These are phyloP conservation scores for Cardamine chenopodiifolia DNA, from an alignment of 345 rosid species.

Conservation along the genomic window DNA sequence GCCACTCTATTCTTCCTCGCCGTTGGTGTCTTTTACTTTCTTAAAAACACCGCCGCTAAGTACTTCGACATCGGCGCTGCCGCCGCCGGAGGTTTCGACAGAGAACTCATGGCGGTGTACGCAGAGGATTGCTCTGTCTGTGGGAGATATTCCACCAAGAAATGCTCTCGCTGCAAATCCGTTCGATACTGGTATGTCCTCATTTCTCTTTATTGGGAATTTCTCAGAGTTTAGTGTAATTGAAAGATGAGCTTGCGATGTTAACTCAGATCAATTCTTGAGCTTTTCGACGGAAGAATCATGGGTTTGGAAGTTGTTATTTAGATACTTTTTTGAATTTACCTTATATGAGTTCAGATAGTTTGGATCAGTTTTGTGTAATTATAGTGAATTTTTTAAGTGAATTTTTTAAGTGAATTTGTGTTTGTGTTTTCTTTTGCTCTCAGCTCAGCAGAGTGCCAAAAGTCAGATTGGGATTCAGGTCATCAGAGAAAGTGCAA, in stretches of 20 bases:
- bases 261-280: not conserved
- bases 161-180: conserved; percentile 63
- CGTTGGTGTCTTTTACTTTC: conserved; percentile 59
- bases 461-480: conserved; percentile 65
- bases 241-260: not conserved
- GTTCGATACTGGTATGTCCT: conserved; percentile 54
- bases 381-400: too few relatives aligned
- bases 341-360: not conserved
- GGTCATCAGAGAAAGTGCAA: conserved; percentile 71
- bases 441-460: conserved; percentile 70
- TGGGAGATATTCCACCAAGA: conserved; percentile 41
- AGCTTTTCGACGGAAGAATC: conserved; percentile 13
- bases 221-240: not conserved
- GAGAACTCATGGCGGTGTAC: conserved; percentile 16
- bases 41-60: conserved; percentile 78
- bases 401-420: not conserved
- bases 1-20: conserved; percentile 56
- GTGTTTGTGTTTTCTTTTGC: conserved; percentile 24
- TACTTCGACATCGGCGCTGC: conserved; percentile 70
- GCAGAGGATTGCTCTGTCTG: conserved; percentile 45
- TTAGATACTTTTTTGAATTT: conserved; percentile 1
- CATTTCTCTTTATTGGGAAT: not conserved
- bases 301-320: conserved; percentile 9
- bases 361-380: conserved; percentile 12
- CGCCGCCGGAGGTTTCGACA: conserved; percentile 74